These are phyloP conservation scores for Cytauxzoon felis DNA, from an alignment of 169 alveolate species.

Conservation along the genomic window DNA sequence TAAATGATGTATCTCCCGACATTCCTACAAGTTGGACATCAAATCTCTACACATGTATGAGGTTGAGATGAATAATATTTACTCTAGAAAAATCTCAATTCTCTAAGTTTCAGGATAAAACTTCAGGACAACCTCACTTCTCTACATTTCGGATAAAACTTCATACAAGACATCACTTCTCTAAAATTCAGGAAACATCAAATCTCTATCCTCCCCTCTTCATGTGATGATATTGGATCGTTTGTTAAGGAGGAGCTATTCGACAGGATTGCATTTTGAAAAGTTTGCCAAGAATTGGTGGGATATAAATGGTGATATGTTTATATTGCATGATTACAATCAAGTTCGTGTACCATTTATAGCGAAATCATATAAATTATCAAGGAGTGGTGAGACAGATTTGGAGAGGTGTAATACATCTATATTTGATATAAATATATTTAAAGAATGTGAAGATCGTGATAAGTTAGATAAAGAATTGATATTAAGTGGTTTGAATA, in stretches of 20 bases:
- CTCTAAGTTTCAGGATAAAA: too few relatives aligned
- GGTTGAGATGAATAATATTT: neutral
- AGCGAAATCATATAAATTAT: conserved; percentile 28
- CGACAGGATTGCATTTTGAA: conserved; percentile 27
- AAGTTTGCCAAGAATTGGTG: conserved; percentile 44
- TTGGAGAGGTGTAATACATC: too few relatives aligned
- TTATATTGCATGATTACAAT: conserved; percentile 60
- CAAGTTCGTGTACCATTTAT: conserved; percentile 61
- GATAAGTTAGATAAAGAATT: conserved; percentile 23
- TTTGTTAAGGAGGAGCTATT: neutral
- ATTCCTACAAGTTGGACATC: too few relatives aligned
- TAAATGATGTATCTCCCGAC: too few relatives aligned
- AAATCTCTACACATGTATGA: neutral
- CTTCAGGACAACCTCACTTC: too few relatives aligned
- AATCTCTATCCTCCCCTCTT: neutral
- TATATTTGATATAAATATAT: neutral
- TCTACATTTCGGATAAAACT: too few relatives aligned
- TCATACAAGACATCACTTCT: too few relatives aligned
- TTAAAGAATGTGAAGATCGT: neutral
- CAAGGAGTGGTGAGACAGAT: too few relatives aligned
- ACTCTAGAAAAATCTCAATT: too few relatives aligned
- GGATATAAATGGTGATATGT: conserved; percentile 60
- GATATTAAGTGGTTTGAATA: conserved; percentile 36
- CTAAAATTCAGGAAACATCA: too few relatives aligned
- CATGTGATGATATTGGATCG: neutral